Evolutionary conservation across 2,329 filamentous ascomycete species (phyloP), one percentile per base, ranked within the genome.

Genomic region (Teratosphaeria pseudoeucalypti): DNA sequence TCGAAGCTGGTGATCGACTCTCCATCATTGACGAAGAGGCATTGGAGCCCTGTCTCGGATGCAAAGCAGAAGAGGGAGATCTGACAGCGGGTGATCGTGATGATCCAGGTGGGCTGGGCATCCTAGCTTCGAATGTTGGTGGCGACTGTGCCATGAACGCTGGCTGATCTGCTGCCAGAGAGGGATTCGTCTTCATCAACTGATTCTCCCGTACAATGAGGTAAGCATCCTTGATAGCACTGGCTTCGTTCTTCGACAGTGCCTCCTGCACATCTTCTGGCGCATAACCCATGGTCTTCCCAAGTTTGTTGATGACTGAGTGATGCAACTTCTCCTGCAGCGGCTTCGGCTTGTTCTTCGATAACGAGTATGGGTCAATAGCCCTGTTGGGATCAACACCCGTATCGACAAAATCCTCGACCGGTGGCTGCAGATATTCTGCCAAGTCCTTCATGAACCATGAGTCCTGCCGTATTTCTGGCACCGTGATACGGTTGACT

Each of bases 171-270:
- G 76, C 75, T 43, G 80, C 79, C 60, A 85, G 76, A 3, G 81
- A 77, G 59, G 84, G 91, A 73, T 91, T 95, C 58, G 86, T 87
- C 73, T 92, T 89, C 92, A 97, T 97, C 72, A 97, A 83, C 74
- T 96, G 94, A 72, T 97, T 97, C 75, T 99, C 94, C 57, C 92
- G 85, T 29, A 99, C 90, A 73, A 99, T 99, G 76, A 96, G 86
- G 77, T 97, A 99, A 1, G 94, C 94, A 75, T 99, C 94, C 77
- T 99, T 99, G 79, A 99, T 96, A 11, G 94, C 92, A 60, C 92
- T 97, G 12, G 94, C 94, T 73, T 99, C 94, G 57, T 94, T 86
- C 59, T 90, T 91, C 69, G 88, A 87, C 63, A 99, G 79, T 26
- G 94, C 92, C 74, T 97, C 94, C 71, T 96, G 89, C 57, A 99